These are phyloP conservation scores for Trametes elegans DNA, from an alignment of 768 basidiomycete species.

Conservation along the genomic window DNA sequence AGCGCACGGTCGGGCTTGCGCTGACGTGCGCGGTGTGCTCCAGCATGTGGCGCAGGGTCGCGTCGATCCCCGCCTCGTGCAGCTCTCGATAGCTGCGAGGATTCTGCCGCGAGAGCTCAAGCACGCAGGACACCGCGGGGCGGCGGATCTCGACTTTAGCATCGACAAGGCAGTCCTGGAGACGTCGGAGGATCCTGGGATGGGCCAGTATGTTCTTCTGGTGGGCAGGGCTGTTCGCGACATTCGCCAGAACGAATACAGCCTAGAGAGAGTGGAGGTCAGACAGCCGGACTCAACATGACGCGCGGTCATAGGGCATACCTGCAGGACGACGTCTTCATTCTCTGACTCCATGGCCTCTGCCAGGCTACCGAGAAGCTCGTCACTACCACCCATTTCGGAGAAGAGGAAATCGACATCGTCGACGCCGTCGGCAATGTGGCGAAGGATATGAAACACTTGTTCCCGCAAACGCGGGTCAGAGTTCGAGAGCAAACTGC, in stretches of 20 bases:
- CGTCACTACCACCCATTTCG: constrained; percentile 45
- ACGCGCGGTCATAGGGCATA: constrained; percentile 21
- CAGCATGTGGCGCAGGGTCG: constrained; percentile 41
- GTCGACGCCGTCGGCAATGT: constrained; percentile 62
- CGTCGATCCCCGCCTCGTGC: constrained; percentile 44
- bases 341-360: constrained; percentile 48
- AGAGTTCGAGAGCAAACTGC: constrained; percentile 53
- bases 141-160: constrained; percentile 54
- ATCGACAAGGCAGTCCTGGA: constrained; percentile 61
- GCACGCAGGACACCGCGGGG: constrained; percentile 59
- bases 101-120: constrained; percentile 50
- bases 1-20: constrained; percentile 29
- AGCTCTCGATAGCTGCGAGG: constrained; percentile 37
- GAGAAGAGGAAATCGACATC: constrained; percentile 62
- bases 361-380: constrained; percentile 46
- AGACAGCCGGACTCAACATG: background rate
- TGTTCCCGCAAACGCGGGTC: constrained; percentile 67
- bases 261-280: too few relatives aligned
- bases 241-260: constrained; percentile 62
- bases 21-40: constrained; percentile 35
- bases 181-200: constrained; percentile 47
- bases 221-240: constrained; percentile 55
- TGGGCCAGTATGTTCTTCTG: constrained; percentile 54
- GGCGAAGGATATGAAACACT: constrained; percentile 61
- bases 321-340: constrained; percentile 56